Conservation (phyloP, 805 yeast genomes). For the Saccharomycopsis sp. region DNA sequence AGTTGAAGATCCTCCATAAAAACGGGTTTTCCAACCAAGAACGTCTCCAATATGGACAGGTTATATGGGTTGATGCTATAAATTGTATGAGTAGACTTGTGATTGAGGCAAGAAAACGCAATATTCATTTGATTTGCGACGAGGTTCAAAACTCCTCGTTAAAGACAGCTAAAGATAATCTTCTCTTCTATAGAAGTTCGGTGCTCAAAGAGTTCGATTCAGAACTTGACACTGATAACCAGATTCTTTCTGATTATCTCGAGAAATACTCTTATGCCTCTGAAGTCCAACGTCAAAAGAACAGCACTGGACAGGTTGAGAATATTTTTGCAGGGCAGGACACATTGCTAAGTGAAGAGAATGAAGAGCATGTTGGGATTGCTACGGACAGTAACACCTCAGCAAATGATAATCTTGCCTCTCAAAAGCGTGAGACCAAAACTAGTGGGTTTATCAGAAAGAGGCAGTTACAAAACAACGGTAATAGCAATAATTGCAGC, state of each 20-base stretch:
- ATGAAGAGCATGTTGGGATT: slow-evolving; percentile 17
- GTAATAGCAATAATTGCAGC: not conserved
- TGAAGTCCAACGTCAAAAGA: slow-evolving; percentile 42
- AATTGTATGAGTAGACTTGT: slow-evolving; percentile 76
- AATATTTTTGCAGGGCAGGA: slow-evolving; percentile 21
- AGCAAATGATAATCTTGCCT: not conserved
- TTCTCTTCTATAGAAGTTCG: slow-evolving; percentile 47
- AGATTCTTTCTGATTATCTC: slow-evolving; percentile 58
- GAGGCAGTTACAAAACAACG: not conserved
- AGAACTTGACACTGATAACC: slow-evolving; percentile 43
- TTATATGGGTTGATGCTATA: slow-evolving; percentile 89
- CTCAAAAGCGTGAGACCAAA: slow-evolving; percentile 1
- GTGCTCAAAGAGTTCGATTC: slow-evolving; percentile 53
- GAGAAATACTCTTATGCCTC: slow-evolving; percentile 51
- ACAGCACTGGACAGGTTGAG: slow-evolving; percentile 49
- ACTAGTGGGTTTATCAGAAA: slow-evolving; percentile 11
- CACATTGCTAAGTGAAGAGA: slow-evolving; percentile 21
- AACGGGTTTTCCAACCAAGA: slow-evolving; percentile 80
- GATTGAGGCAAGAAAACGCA: slow-evolving; percentile 63
- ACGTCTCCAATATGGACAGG: slow-evolving; percentile 70
- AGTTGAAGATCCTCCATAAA: slow-evolving; percentile 77
- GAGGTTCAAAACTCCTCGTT: slow-evolving; percentile 39
- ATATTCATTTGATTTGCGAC: slow-evolving; percentile 63
- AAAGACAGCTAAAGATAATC: slow-evolving; percentile 39
- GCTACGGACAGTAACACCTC: slow-evolving; percentile 15